These are phyloP conservation scores for Antarctomyces pellizariae DNA, from an alignment of 495 filamentous ascomycete species.

Conservation along the genomic window DNA sequence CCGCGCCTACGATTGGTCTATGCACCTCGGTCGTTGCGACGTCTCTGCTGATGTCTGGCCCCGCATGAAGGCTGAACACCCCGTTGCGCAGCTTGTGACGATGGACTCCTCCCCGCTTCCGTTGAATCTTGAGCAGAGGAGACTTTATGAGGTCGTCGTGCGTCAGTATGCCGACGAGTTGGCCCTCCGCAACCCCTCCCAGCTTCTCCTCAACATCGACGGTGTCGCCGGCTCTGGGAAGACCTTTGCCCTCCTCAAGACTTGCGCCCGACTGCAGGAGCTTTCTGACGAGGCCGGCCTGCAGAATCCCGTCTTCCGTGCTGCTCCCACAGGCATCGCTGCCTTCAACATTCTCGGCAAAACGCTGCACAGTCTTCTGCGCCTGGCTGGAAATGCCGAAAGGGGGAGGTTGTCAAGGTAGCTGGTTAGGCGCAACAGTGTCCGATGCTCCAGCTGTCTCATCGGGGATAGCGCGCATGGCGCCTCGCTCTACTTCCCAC, in stretches of 20 bases:
- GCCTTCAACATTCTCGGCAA: constrained; percentile 4
- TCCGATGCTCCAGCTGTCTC: no score
- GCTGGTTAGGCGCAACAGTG: no score
- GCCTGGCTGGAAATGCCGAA: constrained; percentile 3
- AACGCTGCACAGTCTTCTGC: constrained; percentile 2
- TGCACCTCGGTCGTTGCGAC: not conserved
- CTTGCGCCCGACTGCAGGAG: constrained; percentile 3
- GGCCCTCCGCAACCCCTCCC: not conserved
- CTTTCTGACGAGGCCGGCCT: not conserved
- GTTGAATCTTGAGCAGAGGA: constrained; percentile 2
- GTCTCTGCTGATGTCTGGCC: not conserved
- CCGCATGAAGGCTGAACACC: not conserved
- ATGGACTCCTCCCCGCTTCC: not conserved
- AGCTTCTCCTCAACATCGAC: constrained; percentile 1
- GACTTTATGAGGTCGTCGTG: constrained; percentile 1
- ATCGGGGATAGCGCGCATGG: no score
- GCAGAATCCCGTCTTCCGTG: constrained; percentile 1
- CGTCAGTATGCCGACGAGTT: constrained; percentile 2
- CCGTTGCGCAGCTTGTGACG: constrained; percentile 1
- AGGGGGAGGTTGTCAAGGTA: no score
- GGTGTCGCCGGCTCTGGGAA: constrained; percentile 1
- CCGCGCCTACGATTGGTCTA: constrained; percentile 1
- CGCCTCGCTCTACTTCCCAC: no score
- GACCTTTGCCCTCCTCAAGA: constrained; percentile 2
- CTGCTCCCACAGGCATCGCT: constrained; percentile 2